A percentile compares a stretch with the other conserved stretches of the same genome.
Conservation (phyloP, 306 rosid genomes). For the Dryas octopetala region DNA sequence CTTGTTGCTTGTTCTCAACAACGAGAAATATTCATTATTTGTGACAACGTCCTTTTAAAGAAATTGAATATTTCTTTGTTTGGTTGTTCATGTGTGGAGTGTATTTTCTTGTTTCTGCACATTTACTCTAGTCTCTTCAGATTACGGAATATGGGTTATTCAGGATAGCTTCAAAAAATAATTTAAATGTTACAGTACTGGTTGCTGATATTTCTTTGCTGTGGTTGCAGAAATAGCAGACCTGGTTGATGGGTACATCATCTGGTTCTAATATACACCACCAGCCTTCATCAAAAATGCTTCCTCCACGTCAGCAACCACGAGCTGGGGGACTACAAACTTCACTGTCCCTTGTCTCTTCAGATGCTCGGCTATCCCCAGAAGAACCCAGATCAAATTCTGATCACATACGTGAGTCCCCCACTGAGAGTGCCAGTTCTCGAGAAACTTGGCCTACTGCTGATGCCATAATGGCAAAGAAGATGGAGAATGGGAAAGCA, state of each 20-base stretch:
- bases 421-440: conserved; percentile 94
- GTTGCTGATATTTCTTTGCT: neutral
- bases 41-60: neutral
- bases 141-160: neutral
- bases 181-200: neutral
- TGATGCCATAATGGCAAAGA: conserved; percentile 66
- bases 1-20: neutral
- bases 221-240: conserved; percentile 25
- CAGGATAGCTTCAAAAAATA: neutral
- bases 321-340: conserved; percentile 79
- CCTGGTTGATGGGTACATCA: conserved; percentile 51
- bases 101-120: neutral
- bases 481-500: conserved; percentile 79
- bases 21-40: neutral
- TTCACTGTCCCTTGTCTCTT: conserved; percentile 75
- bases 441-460: conserved; percentile 84
- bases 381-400: conserved; percentile 87
- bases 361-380: conserved; percentile 70
- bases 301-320: conserved; percentile 83
- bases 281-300: conserved; percentile 56
- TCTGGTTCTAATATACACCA: conserved; percentile 63
- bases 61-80: neutral
- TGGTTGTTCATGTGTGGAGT: neutral
- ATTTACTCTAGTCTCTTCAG: neutral
- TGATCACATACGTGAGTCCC: conserved; percentile 76